Evolutionary conservation across 2,329 filamentous ascomycete genomes (phyloP), one percentile per base, ranked within the genome.

Genomic region (Achaetomium macrosporum): DNA sequence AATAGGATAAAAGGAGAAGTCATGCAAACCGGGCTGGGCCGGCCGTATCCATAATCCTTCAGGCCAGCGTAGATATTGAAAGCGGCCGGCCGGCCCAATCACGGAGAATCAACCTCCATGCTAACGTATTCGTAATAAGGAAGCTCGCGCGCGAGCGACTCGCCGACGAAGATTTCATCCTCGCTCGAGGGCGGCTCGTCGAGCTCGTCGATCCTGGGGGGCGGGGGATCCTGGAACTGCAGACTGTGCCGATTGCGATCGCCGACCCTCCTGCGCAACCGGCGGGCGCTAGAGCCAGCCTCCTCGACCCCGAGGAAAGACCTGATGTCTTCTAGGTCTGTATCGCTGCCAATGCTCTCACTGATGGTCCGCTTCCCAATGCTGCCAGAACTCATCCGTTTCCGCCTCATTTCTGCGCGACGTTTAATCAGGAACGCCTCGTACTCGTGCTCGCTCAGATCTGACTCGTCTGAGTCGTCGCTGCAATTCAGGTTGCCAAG

Each of bases 341-440:
- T 75, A 56, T 77, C 77, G 62, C 75, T 77, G 51, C 77, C 72
- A 35, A 68, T 67, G 51, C 67, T 69, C 62, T 79, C 77, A 61
- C 72, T 77, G 57, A 78, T 73, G 25, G 76, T 78, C 36, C 77
- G 71, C 67, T 80, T 80, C 57, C 76, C 75, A 50, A 79, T 74
- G 64, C 76, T 79, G 59, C 76, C 76, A 59, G 74, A 73, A 48
- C 73, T 78, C 63, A 76, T 72, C 20, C 77, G 69, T 39, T 71
- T 71, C 31, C 68, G 68, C 47, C 76, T 71, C 49, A 67, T 71
- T 35, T 74, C 67, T 46, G 73, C 72, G 35, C 73, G 71, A 45
- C 72, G 72, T 53, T 66, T 66, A 57, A 64, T 67, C 15, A 70
- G 60, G 40, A 76, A 75, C 20, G 69, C 65, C 12, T 60, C 52